Percentiles rank a stretch among this genome's conserved stretches.
phyloP scores from a whole-genome alignment of 2,329 filamentous ascomycete genomes.

The Penicillium freii region DNA sequence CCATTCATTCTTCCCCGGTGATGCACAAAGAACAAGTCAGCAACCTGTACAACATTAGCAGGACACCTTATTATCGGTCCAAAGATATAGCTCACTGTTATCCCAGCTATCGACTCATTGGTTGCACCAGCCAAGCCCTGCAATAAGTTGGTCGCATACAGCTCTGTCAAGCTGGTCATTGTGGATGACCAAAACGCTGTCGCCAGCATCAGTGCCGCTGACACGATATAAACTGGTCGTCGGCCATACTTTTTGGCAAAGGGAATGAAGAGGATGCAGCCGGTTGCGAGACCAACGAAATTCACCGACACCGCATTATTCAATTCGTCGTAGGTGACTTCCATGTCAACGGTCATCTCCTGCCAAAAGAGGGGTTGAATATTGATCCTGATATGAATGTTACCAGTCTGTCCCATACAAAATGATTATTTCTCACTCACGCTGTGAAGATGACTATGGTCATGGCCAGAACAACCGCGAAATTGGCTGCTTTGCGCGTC shows the following conservation, averaged over 20 bases:
- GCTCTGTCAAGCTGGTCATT: constrained; percentile 43
- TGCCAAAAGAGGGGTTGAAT: constrained; percentile 48
- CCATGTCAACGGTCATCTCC: constrained; percentile 46
- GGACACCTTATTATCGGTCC: constrained; percentile 16
- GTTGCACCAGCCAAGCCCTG: constrained; percentile 41
- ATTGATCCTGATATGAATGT: constrained; percentile 27
- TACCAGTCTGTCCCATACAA: background rate
- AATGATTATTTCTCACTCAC: constrained; percentile 10
- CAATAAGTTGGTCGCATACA: constrained; percentile 47
- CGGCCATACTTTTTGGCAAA: constrained; percentile 50
- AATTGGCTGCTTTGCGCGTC: constrained; percentile 44
- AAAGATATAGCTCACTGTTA: constrained; percentile 43
- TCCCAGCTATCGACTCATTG: constrained; percentile 43
- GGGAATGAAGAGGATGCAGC: constrained; percentile 48
- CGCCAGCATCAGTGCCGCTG: constrained; percentile 40
- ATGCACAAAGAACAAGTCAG: constrained; percentile 53
- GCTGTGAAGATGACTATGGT: constrained; percentile 45
- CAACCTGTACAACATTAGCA: constrained; percentile 30
- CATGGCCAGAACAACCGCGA: constrained; percentile 44
- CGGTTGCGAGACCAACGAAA: constrained; percentile 46
- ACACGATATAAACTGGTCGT: constrained; percentile 48
- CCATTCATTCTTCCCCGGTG: constrained; percentile 52
- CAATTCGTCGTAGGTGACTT: constrained; percentile 42
- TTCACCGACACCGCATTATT: constrained; percentile 50
- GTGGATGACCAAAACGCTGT: constrained; percentile 45